Evolutionary conservation across 1,139 yeast species (phyloP).

Genomic region (Kodamaea arcana): DNA sequence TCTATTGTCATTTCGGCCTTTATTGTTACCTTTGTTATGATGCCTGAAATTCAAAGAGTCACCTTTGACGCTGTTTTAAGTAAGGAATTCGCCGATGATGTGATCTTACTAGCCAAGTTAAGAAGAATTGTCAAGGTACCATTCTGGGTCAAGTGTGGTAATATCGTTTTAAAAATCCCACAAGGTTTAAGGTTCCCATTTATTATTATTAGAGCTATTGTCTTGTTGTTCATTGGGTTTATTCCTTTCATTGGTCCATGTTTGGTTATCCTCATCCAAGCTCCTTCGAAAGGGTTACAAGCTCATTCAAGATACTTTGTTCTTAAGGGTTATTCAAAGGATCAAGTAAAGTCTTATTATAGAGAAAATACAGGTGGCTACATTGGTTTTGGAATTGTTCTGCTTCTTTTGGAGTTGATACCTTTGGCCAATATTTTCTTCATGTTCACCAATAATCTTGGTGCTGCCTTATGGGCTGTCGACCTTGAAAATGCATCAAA

Average conservation of each 20-base stretch:
- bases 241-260: constrained; percentile 65
- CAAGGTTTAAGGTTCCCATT: constrained; percentile 22
- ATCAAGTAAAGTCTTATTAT: constrained; percentile 30
- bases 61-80: constrained; percentile 58
- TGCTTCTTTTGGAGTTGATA: constrained; percentile 54
- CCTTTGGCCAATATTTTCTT: constrained; percentile 61
- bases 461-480: constrained; percentile 72
- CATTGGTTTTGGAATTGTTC: constrained; percentile 54
- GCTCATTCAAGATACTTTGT: constrained; percentile 60
- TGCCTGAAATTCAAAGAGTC: constrained; percentile 53
- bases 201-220: constrained; percentile 23
- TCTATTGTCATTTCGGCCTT: constrained; percentile 49
- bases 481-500: constrained; percentile 21
- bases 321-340: constrained; percentile 49
- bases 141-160: constrained; percentile 22
- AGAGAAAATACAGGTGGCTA: constrained; percentile 30
- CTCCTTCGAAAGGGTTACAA: constrained; percentile 55
- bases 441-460: constrained; percentile 62
- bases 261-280: constrained; percentile 48
- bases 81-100: constrained; percentile 45
- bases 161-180: constrained; percentile 22
- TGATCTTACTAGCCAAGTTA: constrained; percentile 45
- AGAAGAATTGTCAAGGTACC: constrained; percentile 36
- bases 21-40: constrained; percentile 44
- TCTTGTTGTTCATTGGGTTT: constrained; percentile 38